Evolutionary conservation across 495 filamentous ascomycete species (phyloP).

Genomic region (Podospora didyma): DNA sequence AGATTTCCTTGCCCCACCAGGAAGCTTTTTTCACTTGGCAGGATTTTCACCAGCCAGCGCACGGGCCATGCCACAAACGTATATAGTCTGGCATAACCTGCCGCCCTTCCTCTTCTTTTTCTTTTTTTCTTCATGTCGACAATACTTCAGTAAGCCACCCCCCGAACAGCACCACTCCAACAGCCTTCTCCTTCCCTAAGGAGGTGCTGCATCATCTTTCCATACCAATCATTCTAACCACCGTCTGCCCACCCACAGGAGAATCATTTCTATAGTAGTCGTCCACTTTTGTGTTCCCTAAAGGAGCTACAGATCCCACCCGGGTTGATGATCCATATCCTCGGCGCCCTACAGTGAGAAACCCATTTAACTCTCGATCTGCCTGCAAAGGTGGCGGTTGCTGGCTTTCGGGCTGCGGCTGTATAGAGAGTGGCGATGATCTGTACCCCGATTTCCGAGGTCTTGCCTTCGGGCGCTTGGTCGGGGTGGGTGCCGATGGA

Average conservation of each 20-base stretch:
- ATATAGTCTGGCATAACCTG: neutral
- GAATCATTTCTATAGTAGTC: constrained; percentile 12
- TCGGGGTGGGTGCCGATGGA: neutral
- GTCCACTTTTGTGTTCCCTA: constrained; percentile 3
- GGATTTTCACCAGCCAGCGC: neutral
- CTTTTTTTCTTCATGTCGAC: neutral
- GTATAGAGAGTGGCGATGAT: constrained; percentile 4
- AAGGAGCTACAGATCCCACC: neutral
- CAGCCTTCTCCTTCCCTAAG: neutral
- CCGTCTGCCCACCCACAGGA: neutral
- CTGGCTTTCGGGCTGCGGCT: neutral
- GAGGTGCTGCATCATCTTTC: neutral
- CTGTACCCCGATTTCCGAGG: neutral
- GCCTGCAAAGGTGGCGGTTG: constrained; percentile 8
- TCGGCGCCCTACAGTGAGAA: constrained; percentile 9
- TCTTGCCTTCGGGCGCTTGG: neutral
- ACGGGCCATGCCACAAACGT: neutral
- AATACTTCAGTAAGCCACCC: neutral
- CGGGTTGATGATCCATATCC: constrained; percentile 4
- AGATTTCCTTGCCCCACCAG: no score
- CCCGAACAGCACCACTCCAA: neutral
- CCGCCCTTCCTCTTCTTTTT: neutral
- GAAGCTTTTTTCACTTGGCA: no score
- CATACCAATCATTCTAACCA: neutral
- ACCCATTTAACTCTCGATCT: constrained; percentile 8